Base-by-base conservation (phyloP, 106 monocot species). In the Triglochin maritima region DNA sequence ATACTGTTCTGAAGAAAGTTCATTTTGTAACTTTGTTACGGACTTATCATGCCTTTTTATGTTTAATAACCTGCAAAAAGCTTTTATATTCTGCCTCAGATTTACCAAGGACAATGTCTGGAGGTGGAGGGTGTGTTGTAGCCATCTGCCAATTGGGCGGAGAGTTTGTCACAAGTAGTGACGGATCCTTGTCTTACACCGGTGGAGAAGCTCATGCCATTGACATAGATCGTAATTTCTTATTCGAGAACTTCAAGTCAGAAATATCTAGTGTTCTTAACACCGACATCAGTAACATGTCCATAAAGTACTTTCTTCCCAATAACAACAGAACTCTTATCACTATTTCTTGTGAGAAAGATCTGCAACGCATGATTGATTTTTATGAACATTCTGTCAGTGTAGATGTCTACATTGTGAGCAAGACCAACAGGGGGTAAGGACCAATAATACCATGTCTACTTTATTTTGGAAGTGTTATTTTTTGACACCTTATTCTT, bases 111-210 rank as follows among this genome's bases (percentile, higher is more conserved):
- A 79, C 29, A 6, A 90, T 86, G 81, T 61, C 68, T 51, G 73
- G 71, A 44, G 70, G 77, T 46, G 76, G 72, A 14, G 66, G 75
- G 44, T 66, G 60, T 63, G 62, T 90, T 55, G 83, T 98, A 11
- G 88, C 80, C 41, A 98, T 98, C 69, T 98, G 96, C 82, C 96
- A 91, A 71, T 86, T 88, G 72, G 96, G 96, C 55, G 96, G 96
- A 62, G 86, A 88, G 63, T 98, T 98, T 72, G 57, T 80, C 48
- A 65, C 80, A 7, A 79, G 67, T 60, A 58, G 50, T 59, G 88
- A 86, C 69, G 96, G 96, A 15, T 74, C 80, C 49, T 60, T 98
- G 67, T 79, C 83, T 58, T 98, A 91, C 71, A 62, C 64, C 7
- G 88, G 91, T 50, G 96, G 96, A 55, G 96, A 91, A 65, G 96